These are phyloP conservation scores for Furcasterigmium sp. DNA, from an alignment of 2,329 filamentous ascomycete species.

Conservation along the genomic window DNA sequence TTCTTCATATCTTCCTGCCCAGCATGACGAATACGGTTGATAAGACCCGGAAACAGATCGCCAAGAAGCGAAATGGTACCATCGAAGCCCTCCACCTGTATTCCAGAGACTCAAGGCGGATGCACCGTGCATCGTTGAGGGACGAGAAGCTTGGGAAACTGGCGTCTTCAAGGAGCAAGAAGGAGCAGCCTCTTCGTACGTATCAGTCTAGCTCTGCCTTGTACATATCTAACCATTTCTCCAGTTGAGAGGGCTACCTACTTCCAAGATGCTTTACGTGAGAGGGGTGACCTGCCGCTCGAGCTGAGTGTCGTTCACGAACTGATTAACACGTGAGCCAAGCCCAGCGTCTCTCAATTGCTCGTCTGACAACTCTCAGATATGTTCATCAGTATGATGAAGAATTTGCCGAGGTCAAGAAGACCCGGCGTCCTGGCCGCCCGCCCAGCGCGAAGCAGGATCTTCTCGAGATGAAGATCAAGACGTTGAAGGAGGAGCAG, in stretches of 20 bases:
- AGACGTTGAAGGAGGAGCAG: slow-evolving; percentile 71
- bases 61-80: slow-evolving; percentile 76
- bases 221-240: slow-evolving; percentile 1
- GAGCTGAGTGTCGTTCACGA: slow-evolving; percentile 52
- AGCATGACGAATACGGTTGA: slow-evolving; percentile 70
- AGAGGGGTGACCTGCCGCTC: slow-evolving; percentile 45
- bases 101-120: slow-evolving; percentile 76
- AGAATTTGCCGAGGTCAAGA: slow-evolving; percentile 61
- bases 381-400: slow-evolving; percentile 67
- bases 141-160: slow-evolving; percentile 78
- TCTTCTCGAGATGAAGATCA: slow-evolving; percentile 65
- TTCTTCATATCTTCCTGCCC: too few species aligned
- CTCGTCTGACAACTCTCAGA: slow-evolving; percentile 33
- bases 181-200: slow-evolving; percentile 69
- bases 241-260: slow-evolving; percentile 41
- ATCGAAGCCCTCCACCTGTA: slow-evolving; percentile 78
- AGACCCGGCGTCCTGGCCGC: slow-evolving; percentile 69
- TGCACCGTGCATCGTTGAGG: slow-evolving; percentile 73
- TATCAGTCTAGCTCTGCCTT: slow-evolving; percentile 4
- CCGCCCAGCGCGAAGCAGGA: slow-evolving; percentile 75
- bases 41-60: slow-evolving; percentile 85
- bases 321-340: slow-evolving; percentile 53
- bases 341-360: not conserved
- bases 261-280: slow-evolving; percentile 62
- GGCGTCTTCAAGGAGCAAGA: slow-evolving; percentile 63